Evolutionary conservation across 2,329 filamentous ascomycete genomes (phyloP), one percentile per base, ranked within the genome.

Genomic region (Ceratocystis papillata): DNA sequence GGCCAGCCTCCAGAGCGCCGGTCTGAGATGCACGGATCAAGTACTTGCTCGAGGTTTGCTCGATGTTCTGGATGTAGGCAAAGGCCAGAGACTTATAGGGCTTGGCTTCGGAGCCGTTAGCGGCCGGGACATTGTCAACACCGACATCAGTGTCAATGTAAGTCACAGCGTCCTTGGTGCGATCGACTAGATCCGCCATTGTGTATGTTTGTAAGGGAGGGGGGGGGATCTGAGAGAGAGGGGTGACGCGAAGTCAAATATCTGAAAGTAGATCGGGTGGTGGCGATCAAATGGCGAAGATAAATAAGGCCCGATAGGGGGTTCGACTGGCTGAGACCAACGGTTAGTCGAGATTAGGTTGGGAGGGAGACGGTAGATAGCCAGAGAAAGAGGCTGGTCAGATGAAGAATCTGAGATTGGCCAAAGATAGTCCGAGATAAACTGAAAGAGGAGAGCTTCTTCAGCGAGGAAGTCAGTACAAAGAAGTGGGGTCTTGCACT

Each of bases 111-210:
- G 86, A 82, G 73, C 90, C 90, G 70, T 83, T 79, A 70, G 85
- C 83, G 68, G 81, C 74, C 70, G 83, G 76, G 55, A 59, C 55
- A 72, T 88, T 84, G 77, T 94, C 91, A 71, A 81, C 79, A 72
- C 91, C 91, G 70, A 81, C 81, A 71, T 90, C 88, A 73, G 90
- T 88, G 79, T 96, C 90, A 73, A 96, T 82, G 78, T 92, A 90
- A 75, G 88, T 81, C 66, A 64, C 69, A 72, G 75, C 74, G 71
- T 74, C 73, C 75, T 79, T 81, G 71, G 76, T 74, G 73, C 80
- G 77, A 69, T 81, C 77, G 71, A 79, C 79, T 71, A 82, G 76
- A 68, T 81, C 79, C 64, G 77, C 74, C 77, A 79, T 79, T 68
- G 65, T 22, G 41, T 61, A 44, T 28, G 55, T 62, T 20, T 57